phyloP scores from a whole-genome alignment of 495 filamentous ascomycete species.

The Daldinia decipiens region DNA sequence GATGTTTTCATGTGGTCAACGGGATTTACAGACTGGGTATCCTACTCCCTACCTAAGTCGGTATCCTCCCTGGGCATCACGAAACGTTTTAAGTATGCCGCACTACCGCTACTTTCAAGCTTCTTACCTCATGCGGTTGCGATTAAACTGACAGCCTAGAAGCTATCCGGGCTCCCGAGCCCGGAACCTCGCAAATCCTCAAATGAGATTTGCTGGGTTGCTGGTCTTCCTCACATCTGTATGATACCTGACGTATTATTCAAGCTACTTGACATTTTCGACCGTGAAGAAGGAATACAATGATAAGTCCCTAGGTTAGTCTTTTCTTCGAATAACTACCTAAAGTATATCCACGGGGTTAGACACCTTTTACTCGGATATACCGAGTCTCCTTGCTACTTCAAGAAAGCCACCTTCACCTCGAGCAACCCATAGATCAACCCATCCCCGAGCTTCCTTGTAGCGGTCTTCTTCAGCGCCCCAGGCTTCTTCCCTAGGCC shows the following conservation, averaged over 20 bases:
- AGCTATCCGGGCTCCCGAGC: slow-evolving; percentile 18
- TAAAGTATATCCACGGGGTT: background rate
- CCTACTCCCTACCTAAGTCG: background rate
- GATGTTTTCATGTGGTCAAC: no score
- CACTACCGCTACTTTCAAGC: slow-evolving; percentile 32
- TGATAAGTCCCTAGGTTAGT: slow-evolving; percentile 6
- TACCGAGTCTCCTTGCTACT: slow-evolving; percentile 61
- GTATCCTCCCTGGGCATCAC: slow-evolving; percentile 12
- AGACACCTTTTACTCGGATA: slow-evolving; percentile 31
- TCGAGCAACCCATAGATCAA: slow-evolving; percentile 68
- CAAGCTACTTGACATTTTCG: slow-evolving; percentile 14
- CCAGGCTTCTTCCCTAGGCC: slow-evolving; percentile 72
- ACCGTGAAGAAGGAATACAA: slow-evolving; percentile 2
- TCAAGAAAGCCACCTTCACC: slow-evolving; percentile 64
- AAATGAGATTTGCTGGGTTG: slow-evolving; percentile 16
- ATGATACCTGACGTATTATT: slow-evolving; percentile 21
- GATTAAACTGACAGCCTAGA: slow-evolving; percentile 9
- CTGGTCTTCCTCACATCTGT: slow-evolving; percentile 18
- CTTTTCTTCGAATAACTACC: background rate
- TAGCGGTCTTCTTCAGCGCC: slow-evolving; percentile 59
- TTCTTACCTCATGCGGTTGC: background rate
- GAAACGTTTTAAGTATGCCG: slow-evolving; percentile 7
- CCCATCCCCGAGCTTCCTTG: slow-evolving; percentile 66
- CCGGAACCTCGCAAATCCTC: slow-evolving; percentile 4
- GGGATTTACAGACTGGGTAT: no score